Evolutionary conservation across 768 basidiomycete genomes (phyloP).

Genomic region (Pleurotus ostreatus): DNA sequence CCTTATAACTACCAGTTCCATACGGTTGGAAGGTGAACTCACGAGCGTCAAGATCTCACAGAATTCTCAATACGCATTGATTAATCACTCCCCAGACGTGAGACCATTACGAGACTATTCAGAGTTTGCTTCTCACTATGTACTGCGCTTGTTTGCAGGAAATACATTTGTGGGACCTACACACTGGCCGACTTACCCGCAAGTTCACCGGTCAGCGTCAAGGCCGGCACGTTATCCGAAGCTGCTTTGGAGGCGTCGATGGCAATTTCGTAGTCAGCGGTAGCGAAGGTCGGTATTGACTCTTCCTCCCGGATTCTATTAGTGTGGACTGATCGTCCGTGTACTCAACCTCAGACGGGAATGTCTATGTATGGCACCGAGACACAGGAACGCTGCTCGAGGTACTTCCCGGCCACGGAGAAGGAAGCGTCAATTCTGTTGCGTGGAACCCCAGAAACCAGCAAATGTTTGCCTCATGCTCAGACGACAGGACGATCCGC

Average conservation of each 20-base stretch:
- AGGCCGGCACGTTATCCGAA: constrained; percentile 80
- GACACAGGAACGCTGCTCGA: constrained; percentile 83
- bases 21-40: constrained; percentile 70
- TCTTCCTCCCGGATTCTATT: neutral
- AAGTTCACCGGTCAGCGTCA: constrained; percentile 87
- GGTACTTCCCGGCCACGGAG: constrained; percentile 81
- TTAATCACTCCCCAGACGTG: constrained; percentile 87
- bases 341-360: constrained; percentile 57
- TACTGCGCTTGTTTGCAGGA: constrained; percentile 51
- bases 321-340: neutral
- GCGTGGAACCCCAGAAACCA: constrained; percentile 92
- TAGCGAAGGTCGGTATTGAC: constrained; percentile 70
- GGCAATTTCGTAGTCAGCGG: constrained; percentile 90
- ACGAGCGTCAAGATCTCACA: constrained; percentile 85
- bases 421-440: constrained; percentile 90
- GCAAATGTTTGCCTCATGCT: constrained; percentile 94
- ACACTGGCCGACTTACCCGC: constrained; percentile 61
- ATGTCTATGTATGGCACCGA: constrained; percentile 94
- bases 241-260: constrained; percentile 89
- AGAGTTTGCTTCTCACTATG: constrained; percentile 10
- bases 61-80: constrained; percentile 82
- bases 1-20: constrained; percentile 39
- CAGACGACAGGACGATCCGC: constrained; percentile 87
- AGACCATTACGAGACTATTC: constrained; percentile 24
- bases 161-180: constrained; percentile 83